These are phyloP conservation scores for Dryas integrifolia DNA, from an alignment of 331 rosid genomes.

Conservation along the genomic window DNA sequence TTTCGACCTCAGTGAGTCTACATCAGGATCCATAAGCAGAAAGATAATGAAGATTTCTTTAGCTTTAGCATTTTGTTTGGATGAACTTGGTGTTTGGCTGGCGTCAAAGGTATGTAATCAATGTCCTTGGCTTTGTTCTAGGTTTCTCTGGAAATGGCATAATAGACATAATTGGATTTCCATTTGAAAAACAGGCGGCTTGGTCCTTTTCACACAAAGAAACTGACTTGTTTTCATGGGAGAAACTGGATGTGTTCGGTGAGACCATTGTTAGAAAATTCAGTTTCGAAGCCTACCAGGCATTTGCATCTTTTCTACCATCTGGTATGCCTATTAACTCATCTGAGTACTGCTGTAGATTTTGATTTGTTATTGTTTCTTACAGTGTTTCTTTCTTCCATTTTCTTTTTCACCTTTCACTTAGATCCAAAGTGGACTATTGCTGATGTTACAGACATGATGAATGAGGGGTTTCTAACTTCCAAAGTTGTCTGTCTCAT, in stretches of 20 bases:
- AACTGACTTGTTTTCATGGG: slow-evolving; percentile 44
- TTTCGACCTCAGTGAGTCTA: slow-evolving; percentile 42
- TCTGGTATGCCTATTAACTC: slow-evolving; percentile 42
- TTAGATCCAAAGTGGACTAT: slow-evolving; percentile 52
- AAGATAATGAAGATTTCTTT: slow-evolving; percentile 43
- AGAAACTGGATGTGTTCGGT: slow-evolving; percentile 36
- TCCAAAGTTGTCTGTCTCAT: slow-evolving; percentile 66
- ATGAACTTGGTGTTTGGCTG: slow-evolving; percentile 72
- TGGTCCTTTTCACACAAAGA: slow-evolving; percentile 40
- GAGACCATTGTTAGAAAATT: slow-evolving; percentile 48
- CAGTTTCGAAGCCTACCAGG: slow-evolving; percentile 34
- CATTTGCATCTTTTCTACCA: slow-evolving; percentile 36
- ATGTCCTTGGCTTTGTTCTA: slow-evolving; percentile 12
- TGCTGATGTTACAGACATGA: slow-evolving; percentile 31
- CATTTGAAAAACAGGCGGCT: slow-evolving; percentile 61
- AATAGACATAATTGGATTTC: slow-evolving; percentile 15
- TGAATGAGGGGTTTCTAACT: slow-evolving; percentile 50
- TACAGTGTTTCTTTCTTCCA: neutral
- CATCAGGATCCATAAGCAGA: slow-evolving; percentile 35
- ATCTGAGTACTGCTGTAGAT: slow-evolving; percentile 16
- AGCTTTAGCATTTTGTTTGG: slow-evolving; percentile 52
- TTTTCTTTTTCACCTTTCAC: slow-evolving; percentile 9
- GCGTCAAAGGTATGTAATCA: slow-evolving; percentile 57
- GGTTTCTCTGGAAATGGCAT: slow-evolving; percentile 27
- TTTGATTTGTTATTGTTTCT: slow-evolving; percentile 12